A percentile compares a stretch with the other conserved stretches of the same genome.
Evolutionary conservation across 805 yeast species (phyloP).

Genomic region (Naumovozyma dairenensis): DNA sequence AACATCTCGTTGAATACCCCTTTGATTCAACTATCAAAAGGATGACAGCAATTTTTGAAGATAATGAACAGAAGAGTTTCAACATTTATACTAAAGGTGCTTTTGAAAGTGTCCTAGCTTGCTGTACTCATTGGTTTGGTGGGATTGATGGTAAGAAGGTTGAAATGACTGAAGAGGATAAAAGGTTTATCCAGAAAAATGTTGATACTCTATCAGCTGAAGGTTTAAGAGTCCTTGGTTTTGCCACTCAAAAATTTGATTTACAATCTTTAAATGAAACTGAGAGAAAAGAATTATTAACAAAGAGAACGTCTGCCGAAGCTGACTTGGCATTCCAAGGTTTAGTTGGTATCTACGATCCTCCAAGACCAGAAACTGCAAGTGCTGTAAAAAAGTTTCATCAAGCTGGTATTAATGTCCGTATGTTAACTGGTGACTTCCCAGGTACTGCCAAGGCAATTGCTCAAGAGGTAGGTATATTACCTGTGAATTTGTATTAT

Average conservation of each 20-base stretch:
- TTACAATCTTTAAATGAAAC: constrained; percentile 31
- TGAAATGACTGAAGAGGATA: constrained; percentile 44
- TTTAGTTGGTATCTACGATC: constrained; percentile 90
- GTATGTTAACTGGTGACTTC: constrained; percentile 94
- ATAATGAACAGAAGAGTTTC: constrained; percentile 45
- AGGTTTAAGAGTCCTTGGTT: constrained; percentile 78
- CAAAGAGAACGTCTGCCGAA: constrained; percentile 36
- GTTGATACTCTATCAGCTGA: constrained; percentile 62
- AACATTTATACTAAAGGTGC: constrained; percentile 84
- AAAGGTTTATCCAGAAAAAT: constrained; percentile 39
- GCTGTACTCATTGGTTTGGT: constrained; percentile 51
- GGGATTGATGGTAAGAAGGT: constrained; percentile 31
- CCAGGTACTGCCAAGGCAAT: constrained; percentile 80
- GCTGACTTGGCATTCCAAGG: constrained; percentile 68
- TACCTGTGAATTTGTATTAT: constrained; percentile 41
- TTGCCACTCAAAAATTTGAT: constrained; percentile 39
- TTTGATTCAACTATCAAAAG: constrained; percentile 78
- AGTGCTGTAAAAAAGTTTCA: constrained; percentile 64
- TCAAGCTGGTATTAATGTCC: constrained; percentile 93
- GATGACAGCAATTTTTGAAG: constrained; percentile 66
- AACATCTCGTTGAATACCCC: constrained; percentile 66
- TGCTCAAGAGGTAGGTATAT: constrained; percentile 85
- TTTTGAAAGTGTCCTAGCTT: constrained; percentile 56
- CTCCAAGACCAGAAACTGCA: constrained; percentile 83
- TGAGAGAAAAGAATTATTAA: constrained; percentile 17